Conservation (phyloP, 148 eudicot genomes). For the Silene uniflora region DNA sequence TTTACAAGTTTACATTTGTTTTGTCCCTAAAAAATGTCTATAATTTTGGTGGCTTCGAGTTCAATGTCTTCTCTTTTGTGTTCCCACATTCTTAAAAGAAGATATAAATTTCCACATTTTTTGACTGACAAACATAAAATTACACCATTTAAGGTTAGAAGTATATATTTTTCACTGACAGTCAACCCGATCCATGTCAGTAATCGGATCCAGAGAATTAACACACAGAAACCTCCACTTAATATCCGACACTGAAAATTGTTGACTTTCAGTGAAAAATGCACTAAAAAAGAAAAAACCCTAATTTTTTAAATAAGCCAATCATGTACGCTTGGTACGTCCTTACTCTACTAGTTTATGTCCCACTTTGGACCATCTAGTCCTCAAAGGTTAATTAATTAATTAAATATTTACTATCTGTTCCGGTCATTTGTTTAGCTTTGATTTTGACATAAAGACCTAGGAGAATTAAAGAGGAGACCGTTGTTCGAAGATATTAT, state of each 20-base stretch:
- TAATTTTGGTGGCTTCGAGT: slow-evolving; percentile 39
- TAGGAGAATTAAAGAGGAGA: too few relatives aligned
- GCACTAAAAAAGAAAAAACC: not conserved
- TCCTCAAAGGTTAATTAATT: slow-evolving; percentile 22
- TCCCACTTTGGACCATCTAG: slow-evolving; percentile 33
- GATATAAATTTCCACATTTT: slow-evolving; percentile 29
- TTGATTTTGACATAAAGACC: too few relatives aligned
- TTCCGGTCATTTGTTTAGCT: too few relatives aligned
- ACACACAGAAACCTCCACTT: slow-evolving; percentile 47
- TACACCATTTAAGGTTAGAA: not conserved
- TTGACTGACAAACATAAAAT: slow-evolving; percentile 24
- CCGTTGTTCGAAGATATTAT: too few relatives aligned
- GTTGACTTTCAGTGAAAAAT: slow-evolving; percentile 52
- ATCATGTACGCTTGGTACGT: slow-evolving; percentile 9
- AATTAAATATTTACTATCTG: too few relatives aligned
- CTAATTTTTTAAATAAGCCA: slow-evolving; percentile 15
- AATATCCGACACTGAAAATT: slow-evolving; percentile 48
- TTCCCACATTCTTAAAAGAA: slow-evolving; percentile 45
- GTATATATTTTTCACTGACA: slow-evolving; percentile 22
- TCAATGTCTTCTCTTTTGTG: slow-evolving; percentile 40
- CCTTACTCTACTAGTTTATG: slow-evolving; percentile 18
- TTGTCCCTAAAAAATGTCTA: slow-evolving; percentile 29
- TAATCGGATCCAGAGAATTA: slow-evolving; percentile 35
- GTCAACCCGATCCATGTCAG: slow-evolving; percentile 55
- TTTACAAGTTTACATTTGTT: slow-evolving; percentile 13